Conservation (phyloP, 805 yeast species). For the Saccharomycopsis sp. region DNA sequence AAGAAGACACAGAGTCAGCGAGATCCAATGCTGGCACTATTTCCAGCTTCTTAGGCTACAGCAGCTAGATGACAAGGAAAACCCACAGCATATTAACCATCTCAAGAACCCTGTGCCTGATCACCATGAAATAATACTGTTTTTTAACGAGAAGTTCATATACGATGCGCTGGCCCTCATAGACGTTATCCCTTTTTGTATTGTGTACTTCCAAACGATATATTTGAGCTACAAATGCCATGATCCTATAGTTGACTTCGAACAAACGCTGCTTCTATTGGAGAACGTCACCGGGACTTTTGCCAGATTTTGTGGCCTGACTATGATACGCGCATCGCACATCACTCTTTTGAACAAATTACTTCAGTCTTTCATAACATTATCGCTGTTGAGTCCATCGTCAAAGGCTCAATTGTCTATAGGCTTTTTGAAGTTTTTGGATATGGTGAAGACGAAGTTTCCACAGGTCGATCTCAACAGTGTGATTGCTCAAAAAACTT, state of each 20-base stretch:
- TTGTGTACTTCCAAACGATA: background rate
- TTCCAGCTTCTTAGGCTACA: background rate
- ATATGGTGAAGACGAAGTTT: background rate
- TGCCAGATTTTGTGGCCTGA: background rate
- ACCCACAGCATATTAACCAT: background rate
- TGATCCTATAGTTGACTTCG: background rate
- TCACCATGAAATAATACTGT: background rate
- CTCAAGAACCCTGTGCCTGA: background rate
- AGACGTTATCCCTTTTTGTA: background rate
- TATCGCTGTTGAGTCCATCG: background rate
- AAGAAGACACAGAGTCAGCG: background rate
- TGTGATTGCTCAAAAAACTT: background rate
- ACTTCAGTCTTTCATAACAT: background rate
- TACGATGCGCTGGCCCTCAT: background rate
- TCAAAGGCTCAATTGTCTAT: background rate
- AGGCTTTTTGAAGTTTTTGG: background rate
- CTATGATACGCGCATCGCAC: background rate
- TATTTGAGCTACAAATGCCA: background rate
- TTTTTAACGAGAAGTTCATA: background rate
- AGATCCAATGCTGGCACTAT: background rate
- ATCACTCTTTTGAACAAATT: background rate
- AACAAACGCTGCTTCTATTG: background rate
- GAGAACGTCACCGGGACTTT: background rate
- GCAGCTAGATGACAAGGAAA: background rate
- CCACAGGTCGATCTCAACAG: background rate